phyloP scores from a whole-genome alignment of 768 basidiomycete genomes.

The Punctularia strigosozonata region DNA sequence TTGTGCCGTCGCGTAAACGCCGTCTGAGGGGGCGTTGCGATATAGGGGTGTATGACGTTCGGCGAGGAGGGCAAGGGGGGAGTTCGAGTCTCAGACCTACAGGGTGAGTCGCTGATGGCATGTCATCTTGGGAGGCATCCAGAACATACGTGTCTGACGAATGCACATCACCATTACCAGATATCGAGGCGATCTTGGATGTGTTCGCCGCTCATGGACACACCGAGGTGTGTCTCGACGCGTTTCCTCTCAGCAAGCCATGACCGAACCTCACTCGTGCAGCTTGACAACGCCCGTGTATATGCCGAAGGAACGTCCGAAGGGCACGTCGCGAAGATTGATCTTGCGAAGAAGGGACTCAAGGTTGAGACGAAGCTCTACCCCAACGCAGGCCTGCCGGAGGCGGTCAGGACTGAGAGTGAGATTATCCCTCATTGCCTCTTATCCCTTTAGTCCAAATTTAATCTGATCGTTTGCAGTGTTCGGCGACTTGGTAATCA shows the following conservation, averaged over 20 bases:
- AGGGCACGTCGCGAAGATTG: constrained; percentile 37
- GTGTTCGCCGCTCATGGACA: constrained; percentile 45
- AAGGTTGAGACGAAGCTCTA: constrained; percentile 51
- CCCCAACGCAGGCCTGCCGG: constrained; percentile 18
- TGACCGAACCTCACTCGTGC: constrained; percentile 2
- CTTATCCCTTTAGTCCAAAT: not conserved
- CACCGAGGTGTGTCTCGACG: constrained; percentile 24
- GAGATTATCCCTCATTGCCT: not conserved
- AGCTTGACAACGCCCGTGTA: constrained; percentile 18
- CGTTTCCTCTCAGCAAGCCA: constrained; percentile 10
- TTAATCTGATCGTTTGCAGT: no score
- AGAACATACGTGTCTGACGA: constrained; percentile 37
- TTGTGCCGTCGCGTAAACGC: not conserved
- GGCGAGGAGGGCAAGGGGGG: constrained; percentile 34
- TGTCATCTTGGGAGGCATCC: no score
- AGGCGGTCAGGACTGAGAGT: not conserved
- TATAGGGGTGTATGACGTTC: constrained; percentile 43
- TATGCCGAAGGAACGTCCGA: constrained; percentile 26
- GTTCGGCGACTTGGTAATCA: constrained; percentile 3
- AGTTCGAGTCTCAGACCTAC: not conserved
- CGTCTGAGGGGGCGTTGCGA: not conserved
- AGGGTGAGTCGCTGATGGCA: no score
- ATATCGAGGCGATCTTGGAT: constrained; percentile 41
- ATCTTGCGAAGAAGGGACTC: constrained; percentile 37
- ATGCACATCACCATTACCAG: constrained; percentile 46